A percentile compares a stretch with the other conserved stretches of the same genome.
These are phyloP conservation scores for Pythium brachiatum DNA, from an alignment of 352 stramenopile species.

Conservation along the genomic window DNA sequence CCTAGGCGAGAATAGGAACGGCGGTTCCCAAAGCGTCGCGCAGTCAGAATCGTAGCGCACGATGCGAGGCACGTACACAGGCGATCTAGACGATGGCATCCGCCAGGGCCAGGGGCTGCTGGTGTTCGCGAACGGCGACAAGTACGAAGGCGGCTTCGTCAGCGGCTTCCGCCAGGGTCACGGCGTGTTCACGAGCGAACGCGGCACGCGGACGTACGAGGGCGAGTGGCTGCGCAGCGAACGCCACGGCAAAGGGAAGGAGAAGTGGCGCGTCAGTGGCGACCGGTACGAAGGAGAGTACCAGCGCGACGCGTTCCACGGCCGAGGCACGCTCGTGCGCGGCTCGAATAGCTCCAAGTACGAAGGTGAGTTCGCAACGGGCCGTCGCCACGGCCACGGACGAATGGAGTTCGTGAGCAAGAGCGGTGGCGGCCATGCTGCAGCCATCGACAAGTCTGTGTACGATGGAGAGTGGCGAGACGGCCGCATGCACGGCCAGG, in stretches of 20 bases:
- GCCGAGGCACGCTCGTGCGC: constrained; percentile 42
- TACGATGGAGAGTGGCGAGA: constrained; percentile 67
- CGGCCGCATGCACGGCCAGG: constrained; percentile 64
- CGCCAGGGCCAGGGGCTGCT: constrained; percentile 51
- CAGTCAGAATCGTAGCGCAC: too few relatives aligned
- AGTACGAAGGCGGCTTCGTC: constrained; percentile 61
- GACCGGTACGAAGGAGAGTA: constrained; percentile 72
- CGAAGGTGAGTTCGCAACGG: constrained; percentile 54
- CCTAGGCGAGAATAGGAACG: background rate
- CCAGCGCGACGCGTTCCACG: constrained; percentile 50
- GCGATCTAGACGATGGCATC: constrained; percentile 53
- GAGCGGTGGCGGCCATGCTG: background rate
- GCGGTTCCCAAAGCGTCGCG: background rate
- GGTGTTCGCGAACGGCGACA: constrained; percentile 61
- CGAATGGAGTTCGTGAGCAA: constrained; percentile 54
- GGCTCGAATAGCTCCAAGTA: constrained; percentile 49
- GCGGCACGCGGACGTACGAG: constrained; percentile 47
- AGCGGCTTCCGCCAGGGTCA: constrained; percentile 56
- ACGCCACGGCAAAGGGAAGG: constrained; percentile 52
- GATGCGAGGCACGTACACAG: constrained; percentile 55
- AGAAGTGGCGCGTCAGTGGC: constrained; percentile 45
- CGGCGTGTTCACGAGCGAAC: constrained; percentile 55
- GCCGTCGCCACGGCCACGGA: constrained; percentile 48
- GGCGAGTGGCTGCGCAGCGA: constrained; percentile 58
- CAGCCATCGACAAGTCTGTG: constrained; percentile 1